A percentile compares a stretch with the other conserved stretches of the same genome.
phyloP scores from a whole-genome alignment of 1,284 basidiomycete genomes.

The Mrakiaceae sp. region DNA sequence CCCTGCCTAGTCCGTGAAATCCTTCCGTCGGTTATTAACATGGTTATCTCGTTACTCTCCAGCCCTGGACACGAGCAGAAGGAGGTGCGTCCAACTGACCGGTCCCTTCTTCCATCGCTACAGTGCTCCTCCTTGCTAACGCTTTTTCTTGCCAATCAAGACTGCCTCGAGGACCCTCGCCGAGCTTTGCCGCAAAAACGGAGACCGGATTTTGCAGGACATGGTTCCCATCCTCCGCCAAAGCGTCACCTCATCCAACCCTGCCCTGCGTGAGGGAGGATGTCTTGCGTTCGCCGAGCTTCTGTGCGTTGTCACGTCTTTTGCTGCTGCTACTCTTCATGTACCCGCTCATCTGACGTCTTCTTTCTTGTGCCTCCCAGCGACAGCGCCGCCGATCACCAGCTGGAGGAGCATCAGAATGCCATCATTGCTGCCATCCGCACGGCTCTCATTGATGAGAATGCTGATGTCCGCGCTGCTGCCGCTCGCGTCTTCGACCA shows the following conservation, averaged over 20 bases:
- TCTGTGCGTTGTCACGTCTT: constrained; percentile 45
- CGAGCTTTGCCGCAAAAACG: constrained; percentile 91
- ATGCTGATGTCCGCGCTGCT: constrained; percentile 74
- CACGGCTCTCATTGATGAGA: constrained; percentile 75
- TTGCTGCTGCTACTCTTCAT: not conserved
- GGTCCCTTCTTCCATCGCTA: constrained; percentile 5
- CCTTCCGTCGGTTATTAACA: constrained; percentile 69
- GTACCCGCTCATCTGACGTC: not conserved
- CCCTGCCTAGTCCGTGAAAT: constrained; percentile 68
- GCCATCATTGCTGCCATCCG: constrained; percentile 80
- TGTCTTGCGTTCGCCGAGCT: constrained; percentile 81
- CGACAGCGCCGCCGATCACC: constrained; percentile 70
- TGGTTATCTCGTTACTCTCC: constrained; percentile 64
- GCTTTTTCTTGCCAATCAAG: constrained; percentile 34
- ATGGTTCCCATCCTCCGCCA: constrained; percentile 64
- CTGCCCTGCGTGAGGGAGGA: constrained; percentile 72
- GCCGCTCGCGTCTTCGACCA: constrained; percentile 86
- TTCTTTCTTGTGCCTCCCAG: constrained; percentile 32
- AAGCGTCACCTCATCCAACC: constrained; percentile 58
- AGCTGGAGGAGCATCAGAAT: constrained; percentile 82
- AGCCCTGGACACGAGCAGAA: constrained; percentile 73
- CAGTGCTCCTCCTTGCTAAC: constrained; percentile 1
- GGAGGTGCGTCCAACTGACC: constrained; percentile 48
- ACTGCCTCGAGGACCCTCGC: constrained; percentile 74
- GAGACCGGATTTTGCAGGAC: constrained; percentile 81